Base-by-base conservation (phyloP, 495 filamentous ascomycete species). In the Hamigera avellanea region DNA sequence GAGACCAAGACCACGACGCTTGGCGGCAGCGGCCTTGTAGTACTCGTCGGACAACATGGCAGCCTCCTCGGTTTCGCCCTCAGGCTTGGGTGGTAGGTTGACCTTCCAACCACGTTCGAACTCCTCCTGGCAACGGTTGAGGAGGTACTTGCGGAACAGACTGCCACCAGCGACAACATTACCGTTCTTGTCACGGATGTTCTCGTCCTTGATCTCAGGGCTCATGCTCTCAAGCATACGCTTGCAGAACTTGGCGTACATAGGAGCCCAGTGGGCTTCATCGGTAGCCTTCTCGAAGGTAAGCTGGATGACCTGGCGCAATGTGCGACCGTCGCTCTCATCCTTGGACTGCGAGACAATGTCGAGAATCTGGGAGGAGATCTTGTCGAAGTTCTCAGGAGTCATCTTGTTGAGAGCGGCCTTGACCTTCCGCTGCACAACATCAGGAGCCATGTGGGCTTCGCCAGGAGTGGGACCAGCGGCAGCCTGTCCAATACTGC, bases 361-460 rank as follows among this genome's bases (percentile, higher is more conserved):
- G 26, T 79, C 74, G 17, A 96, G 72, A 36, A 99, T 94, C 58
- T 96, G 87, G 34, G 83, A 80, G 14, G 91, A 70, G 40, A 99
- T 95, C 68, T 81, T 86, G 47, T 95, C 87, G 55, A 99, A 99
- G 49, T 95, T 96, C 64, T 96, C 91, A 1, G 91, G 91, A 0
- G 91, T 95, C 93, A 99, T 96, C 80, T 96, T 96, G 75, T 99
- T 96, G 47, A 99, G 66, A 32, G 82, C 83, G 37, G 86, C 83
- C 76, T 99, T 99, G 53, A 96, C 93, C 76, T 96, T 99, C 44
- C 91, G 79, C 62, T 99, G 91, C 45, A 99, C 91, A 62, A 91
- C 77, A 42, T 88, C 86, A 13, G 91, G 93, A 40, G 89, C 68
- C 66, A 99, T 67, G 46, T 82, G 72, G 29, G 67, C 71, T 8